Percentiles rank a stretch among this genome's conserved stretches.
These are phyloP conservation scores for Oryza nivara DNA, from an alignment of 176 grass and related monocot genomes.

Conservation along the genomic window DNA sequence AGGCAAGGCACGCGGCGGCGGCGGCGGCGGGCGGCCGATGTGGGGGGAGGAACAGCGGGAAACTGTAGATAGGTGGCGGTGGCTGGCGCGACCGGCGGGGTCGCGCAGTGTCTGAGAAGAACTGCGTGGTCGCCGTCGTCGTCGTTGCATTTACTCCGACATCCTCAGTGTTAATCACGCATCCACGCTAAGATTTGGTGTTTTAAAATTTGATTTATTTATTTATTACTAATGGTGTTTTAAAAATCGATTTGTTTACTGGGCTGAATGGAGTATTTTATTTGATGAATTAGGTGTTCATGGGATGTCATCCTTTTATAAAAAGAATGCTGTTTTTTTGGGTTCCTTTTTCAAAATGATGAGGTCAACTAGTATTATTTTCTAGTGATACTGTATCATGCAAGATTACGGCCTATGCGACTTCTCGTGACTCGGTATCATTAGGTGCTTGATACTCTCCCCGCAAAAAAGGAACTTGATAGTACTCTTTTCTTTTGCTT, in stretches of 20 bases:
- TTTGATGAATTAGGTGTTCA: not conserved
- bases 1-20: too few species aligned
- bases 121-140: not conserved
- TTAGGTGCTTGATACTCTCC: too few species aligned
- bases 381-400: not conserved
- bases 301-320: not conserved
- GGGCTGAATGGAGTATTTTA: not conserved
- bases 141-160: not conserved
- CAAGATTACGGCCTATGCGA: not conserved
- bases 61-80: not conserved
- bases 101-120: not conserved
- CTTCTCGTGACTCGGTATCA: too few species aligned
- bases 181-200: too few species aligned
- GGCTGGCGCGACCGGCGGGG: not conserved
- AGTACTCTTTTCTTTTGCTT: not conserved
- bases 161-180: too few species aligned
- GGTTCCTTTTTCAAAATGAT: not conserved
- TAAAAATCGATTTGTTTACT: too few species aligned
- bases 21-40: constrained; percentile 40
- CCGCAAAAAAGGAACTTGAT: too few species aligned
- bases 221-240: too few species aligned
- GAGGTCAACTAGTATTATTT: not conserved
- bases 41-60: constrained; percentile 1
- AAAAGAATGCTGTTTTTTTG: not conserved
- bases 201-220: too few species aligned